phyloP scores from a whole-genome alignment of 169 alveolate species.

The Cryptosporidium sp. region DNA sequence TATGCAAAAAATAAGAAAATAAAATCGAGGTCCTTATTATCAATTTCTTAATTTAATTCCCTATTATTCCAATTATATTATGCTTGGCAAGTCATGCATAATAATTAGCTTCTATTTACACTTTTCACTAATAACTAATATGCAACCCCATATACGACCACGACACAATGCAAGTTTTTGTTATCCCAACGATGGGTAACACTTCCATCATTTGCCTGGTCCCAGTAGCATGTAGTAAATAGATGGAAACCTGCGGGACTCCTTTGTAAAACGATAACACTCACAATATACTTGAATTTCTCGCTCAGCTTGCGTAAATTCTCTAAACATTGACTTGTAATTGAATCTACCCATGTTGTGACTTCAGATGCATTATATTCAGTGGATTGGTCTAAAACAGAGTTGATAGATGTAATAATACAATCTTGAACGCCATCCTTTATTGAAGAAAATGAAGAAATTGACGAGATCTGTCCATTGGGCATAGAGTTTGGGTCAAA shows the following conservation, averaged over 20 bases:
- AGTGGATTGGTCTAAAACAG: constrained; percentile 68
- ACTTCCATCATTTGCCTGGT: constrained; percentile 86
- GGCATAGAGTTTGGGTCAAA: constrained; percentile 27
- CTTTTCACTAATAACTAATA: constrained; percentile 12
- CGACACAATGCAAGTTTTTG: constrained; percentile 82
- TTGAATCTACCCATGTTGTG: constrained; percentile 79
- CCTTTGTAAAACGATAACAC: constrained; percentile 83
- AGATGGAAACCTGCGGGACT: constrained; percentile 86
- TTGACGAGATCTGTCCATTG: constrained; percentile 24
- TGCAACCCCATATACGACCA: constrained; percentile 82
- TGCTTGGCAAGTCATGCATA: neutral
- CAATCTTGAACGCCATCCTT: constrained; percentile 72
- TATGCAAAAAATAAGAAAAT: neutral
- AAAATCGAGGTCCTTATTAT: neutral
- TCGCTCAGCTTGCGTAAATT: constrained; percentile 75
- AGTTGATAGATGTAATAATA: constrained; percentile 67
- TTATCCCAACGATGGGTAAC: constrained; percentile 85
- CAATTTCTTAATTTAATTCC: neutral
- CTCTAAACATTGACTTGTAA: constrained; percentile 77
- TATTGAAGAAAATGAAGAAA: constrained; percentile 68
- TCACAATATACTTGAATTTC: constrained; percentile 84
- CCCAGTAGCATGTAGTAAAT: constrained; percentile 89
- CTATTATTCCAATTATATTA: constrained; percentile 1
- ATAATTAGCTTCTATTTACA: neutral
- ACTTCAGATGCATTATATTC: constrained; percentile 75